Base-by-base conservation (phyloP, 352 stramenopile genomes). In the Globisporangium alternatum region DNA sequence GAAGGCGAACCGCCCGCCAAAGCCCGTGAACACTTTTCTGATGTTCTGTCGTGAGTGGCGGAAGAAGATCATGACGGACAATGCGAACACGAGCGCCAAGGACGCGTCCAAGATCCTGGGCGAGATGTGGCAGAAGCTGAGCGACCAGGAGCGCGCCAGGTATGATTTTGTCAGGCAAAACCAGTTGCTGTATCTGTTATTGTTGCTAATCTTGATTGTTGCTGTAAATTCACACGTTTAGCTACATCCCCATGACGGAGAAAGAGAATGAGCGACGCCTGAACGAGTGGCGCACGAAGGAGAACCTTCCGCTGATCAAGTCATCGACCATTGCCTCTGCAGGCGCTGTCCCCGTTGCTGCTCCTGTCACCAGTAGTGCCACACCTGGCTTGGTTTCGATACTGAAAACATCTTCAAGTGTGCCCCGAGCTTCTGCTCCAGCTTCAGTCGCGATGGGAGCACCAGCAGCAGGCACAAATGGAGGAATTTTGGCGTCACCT, bases 41-140 rank as follows among this genome's bases (percentile, higher is more conserved):
- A 91, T 93, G 81, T 93, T 93, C 64, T 93, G 85, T 52, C 74
- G 82, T 19, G 79, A 91, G 72, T 90, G 82, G 67, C 71, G 84
- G 25, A 93, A 93, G 70, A 89, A 87, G 67, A 89, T 93, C 62
- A 91, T 93, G 84, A 75, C 69, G 22, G 76, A 89, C 25, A 77
- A 91, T 62, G 77, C 77, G 33, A 86, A 78, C 62, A 87, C 79
- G 10, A 93, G 75, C 28, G 85, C 85, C 13, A 93, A 93, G 45
- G 85, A 91, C 67, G 82, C 85, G 44, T 93, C 85, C 13, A 91
- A 89, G 63, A 86, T 93, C 57, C 68, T 93, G 19, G 85, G 85
- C 30, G 85, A 91, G 60, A 93, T 91, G 81, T 93, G 85, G 85
- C 80, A 93, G 57, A 93, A 93, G 54, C 68, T 93, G 10, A 87